Evolutionary conservation across 129 eudicot genomes (phyloP).

Genomic region (Flaveria bidentis): DNA sequence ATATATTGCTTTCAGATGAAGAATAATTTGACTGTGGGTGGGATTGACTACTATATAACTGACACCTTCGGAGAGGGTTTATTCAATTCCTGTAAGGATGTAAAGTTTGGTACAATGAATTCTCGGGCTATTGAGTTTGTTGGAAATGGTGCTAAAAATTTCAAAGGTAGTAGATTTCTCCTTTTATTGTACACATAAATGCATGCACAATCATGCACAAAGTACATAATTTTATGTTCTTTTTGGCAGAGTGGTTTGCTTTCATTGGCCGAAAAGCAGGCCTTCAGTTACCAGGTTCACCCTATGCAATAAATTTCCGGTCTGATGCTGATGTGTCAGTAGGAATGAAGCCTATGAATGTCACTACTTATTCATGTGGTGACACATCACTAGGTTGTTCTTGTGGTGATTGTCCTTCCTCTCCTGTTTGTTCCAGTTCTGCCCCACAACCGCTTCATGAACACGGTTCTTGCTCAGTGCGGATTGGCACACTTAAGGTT

Average conservation of each 20-base stretch:
- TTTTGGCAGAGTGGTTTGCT: constrained; percentile 85
- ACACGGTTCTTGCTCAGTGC: constrained; percentile 73
- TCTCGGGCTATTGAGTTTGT: constrained; percentile 87
- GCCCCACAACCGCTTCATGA: constrained; percentile 50
- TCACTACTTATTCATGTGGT: constrained; percentile 81
- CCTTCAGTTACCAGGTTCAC: constrained; percentile 78
- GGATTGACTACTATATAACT: constrained; percentile 70
- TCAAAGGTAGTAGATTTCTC: constrained; percentile 50
- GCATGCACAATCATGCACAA: neutral
- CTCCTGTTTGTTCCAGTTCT: constrained; percentile 72
- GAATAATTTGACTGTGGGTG: constrained; percentile 73
- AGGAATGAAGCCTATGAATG: constrained; percentile 93
- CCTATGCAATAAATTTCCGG: constrained; percentile 78
- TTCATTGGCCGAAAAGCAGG: constrained; percentile 78
- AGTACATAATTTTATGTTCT: constrained; percentile 1
- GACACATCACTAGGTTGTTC: constrained; percentile 97
- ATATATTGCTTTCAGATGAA: constrained; percentile 53
- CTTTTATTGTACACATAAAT: constrained; percentile 1
- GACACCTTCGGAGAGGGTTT: constrained; percentile 80
- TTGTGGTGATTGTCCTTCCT: constrained; percentile 94
- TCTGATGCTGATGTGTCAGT: constrained; percentile 65
- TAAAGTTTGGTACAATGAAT: constrained; percentile 94
- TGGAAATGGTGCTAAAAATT: constrained; percentile 90
- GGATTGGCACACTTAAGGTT: constrained; percentile 77
- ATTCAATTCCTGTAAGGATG: constrained; percentile 93